Evolutionary conservation across 1,284 basidiomycete species (phyloP).

Genomic region (Retiboletus flavoniger): DNA sequence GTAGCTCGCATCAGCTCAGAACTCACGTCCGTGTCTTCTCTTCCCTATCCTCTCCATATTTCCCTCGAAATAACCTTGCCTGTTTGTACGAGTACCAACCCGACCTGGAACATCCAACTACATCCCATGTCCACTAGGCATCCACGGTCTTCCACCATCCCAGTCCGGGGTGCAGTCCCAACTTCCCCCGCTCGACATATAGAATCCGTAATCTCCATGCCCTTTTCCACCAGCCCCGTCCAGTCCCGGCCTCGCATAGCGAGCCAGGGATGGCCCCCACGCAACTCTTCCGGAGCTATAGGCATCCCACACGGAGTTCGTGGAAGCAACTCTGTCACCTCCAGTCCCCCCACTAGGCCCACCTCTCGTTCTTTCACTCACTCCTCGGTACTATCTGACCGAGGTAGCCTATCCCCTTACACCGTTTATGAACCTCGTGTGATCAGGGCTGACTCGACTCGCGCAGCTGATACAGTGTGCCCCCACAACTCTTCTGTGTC

Average conservation of each 20-base stretch:
- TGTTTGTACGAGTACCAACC: background rate
- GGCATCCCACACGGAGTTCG: slow-evolving; percentile 38
- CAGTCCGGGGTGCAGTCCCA: slow-evolving; percentile 48
- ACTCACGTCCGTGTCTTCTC: slow-evolving; percentile 7
- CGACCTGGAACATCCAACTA: background rate
- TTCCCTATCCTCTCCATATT: background rate
- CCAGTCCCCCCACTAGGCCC: slow-evolving; percentile 41
- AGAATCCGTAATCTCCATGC: slow-evolving; percentile 61
- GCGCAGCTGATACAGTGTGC: slow-evolving; percentile 39
- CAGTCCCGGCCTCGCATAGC: slow-evolving; percentile 38
- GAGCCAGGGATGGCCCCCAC: slow-evolving; percentile 32
- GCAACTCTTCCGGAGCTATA: slow-evolving; percentile 30
- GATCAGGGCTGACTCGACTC: slow-evolving; percentile 50
- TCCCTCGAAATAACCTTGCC: background rate
- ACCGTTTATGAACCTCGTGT: slow-evolving; percentile 61
- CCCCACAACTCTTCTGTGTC: slow-evolving; percentile 30
- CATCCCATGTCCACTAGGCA: slow-evolving; percentile 47
- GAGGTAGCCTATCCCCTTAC: slow-evolving; percentile 25
- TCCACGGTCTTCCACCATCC: slow-evolving; percentile 61
- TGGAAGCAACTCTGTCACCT: slow-evolving; percentile 31
- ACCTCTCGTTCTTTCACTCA: slow-evolving; percentile 38
- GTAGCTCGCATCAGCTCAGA: slow-evolving; percentile 5
- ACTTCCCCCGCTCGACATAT: slow-evolving; percentile 53
- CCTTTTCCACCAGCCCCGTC: slow-evolving; percentile 44
- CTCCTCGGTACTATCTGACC: slow-evolving; percentile 23